phyloP scores from a whole-genome alignment of 2,329 filamentous ascomycete species.

The Apiospora hydei region DNA sequence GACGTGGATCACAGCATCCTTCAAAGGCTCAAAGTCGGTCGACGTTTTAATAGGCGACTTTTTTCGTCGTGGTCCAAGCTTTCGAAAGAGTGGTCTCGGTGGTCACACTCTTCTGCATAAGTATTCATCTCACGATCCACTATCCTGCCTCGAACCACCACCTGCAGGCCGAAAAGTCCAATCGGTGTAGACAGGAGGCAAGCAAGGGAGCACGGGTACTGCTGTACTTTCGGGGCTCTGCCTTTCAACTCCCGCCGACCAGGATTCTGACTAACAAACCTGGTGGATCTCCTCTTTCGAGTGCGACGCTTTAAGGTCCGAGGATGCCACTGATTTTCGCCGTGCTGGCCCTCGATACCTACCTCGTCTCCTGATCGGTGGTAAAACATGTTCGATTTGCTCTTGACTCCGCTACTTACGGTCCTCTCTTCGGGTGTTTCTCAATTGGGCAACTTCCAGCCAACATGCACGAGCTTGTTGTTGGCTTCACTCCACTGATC shows the following conservation, averaged over 20 bases:
- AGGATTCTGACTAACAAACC: conserved; percentile 6
- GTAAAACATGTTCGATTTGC: background rate
- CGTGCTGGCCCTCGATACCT: background rate
- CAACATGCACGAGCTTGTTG: background rate
- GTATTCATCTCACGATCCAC: conserved; percentile 20
- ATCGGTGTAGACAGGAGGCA: conserved; percentile 13
- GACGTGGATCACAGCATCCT: conserved; percentile 4
- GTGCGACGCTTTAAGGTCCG: background rate
- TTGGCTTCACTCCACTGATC: background rate
- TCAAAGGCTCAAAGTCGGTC: conserved; percentile 2
- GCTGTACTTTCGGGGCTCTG: background rate
- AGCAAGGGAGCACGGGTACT: background rate
- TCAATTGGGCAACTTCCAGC: background rate
- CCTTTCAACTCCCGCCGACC: conserved; percentile 1
- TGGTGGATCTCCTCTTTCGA: background rate
- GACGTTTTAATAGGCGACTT: conserved; percentile 3
- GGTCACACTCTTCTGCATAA: conserved; percentile 4
- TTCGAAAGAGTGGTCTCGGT: background rate
- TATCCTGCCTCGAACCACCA: conserved; percentile 12
- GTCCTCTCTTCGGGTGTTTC: background rate
- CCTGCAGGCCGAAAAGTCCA: background rate
- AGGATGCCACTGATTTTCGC: background rate
- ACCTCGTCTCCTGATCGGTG: background rate
- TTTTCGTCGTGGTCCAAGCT: conserved; percentile 11
- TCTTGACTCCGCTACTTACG: background rate